A percentile compares a stretch with the other conserved stretches of the same genome.
These are phyloP conservation scores for Trichoderma erinaceum DNA, from an alignment of 495 filamentous ascomycete species.

Conservation along the genomic window DNA sequence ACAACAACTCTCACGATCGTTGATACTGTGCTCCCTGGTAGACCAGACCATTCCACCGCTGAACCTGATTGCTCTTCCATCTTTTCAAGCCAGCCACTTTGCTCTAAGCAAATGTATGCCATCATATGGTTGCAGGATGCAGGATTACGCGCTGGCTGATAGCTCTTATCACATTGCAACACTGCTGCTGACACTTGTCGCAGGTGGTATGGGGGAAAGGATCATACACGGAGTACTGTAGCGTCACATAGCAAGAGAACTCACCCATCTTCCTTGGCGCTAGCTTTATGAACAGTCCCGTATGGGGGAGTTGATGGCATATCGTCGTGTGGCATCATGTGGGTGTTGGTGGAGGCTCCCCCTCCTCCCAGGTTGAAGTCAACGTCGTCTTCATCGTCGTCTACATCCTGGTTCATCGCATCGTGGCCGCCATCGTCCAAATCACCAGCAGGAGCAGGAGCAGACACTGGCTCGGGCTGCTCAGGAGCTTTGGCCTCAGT, in stretches of 20 bases:
- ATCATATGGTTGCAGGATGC: not conserved
- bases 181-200: constrained; percentile 3
- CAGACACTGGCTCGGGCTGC: constrained; percentile 29
- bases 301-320: constrained; percentile 19
- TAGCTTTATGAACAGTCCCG: constrained; percentile 43
- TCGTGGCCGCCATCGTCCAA: constrained; percentile 41
- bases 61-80: not conserved
- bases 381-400: constrained; percentile 58
- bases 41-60: constrained; percentile 4
- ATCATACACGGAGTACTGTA: constrained; percentile 7
- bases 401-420: constrained; percentile 41
- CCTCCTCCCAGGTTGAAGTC: constrained; percentile 51
- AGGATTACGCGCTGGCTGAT: constrained; percentile 12
- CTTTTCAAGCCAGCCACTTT: constrained; percentile 5
- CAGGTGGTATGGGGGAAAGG: constrained; percentile 20
- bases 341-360: constrained; percentile 19
- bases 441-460: constrained; percentile 26
- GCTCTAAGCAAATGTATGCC: constrained; percentile 6
- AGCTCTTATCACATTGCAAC: constrained; percentile 10
- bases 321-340: not conserved
- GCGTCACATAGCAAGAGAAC: constrained; percentile 34
- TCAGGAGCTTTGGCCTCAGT: constrained; percentile 28
- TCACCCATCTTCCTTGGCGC: constrained; percentile 99
- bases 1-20: not conserved
- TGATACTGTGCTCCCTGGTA: constrained; percentile 6